These are phyloP conservation scores for Colletotrichum lini DNA, from an alignment of 2,329 filamentous ascomycete species.

Conservation along the genomic window DNA sequence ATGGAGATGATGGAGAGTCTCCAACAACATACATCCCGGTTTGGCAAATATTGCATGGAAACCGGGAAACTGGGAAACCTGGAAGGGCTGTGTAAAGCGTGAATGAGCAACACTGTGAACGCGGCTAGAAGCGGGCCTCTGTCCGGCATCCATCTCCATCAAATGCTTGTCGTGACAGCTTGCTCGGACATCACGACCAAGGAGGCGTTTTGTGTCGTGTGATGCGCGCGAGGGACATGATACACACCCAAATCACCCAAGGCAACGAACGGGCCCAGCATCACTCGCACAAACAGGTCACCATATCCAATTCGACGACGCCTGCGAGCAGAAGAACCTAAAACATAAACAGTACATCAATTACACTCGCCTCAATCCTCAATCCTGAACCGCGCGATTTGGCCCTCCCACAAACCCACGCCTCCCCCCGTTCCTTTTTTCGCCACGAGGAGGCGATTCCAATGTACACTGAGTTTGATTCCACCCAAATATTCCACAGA, in stretches of 20 bases:
- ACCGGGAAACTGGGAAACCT: neutral
- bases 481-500: constrained; percentile 35
- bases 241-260: too few species aligned
- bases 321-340: constrained; percentile 17
- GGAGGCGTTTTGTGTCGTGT: too few species aligned
- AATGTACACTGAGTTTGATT: constrained; percentile 39
- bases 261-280: neutral
- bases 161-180: neutral
- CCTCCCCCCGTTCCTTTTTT: neutral
- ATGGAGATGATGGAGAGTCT: neutral
- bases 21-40: neutral
- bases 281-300: constrained; percentile 6
- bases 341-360: constrained; percentile 29
- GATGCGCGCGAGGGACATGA: too few species aligned
- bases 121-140: neutral
- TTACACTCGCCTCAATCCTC: constrained; percentile 28
- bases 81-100: neutral
- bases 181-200: too few species aligned
- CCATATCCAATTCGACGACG: constrained; percentile 17
- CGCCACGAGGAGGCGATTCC: constrained; percentile 22
- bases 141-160: neutral
- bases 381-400: constrained; percentile 21
- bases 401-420: constrained; percentile 3
- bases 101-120: neutral
- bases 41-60: neutral